These are phyloP conservation scores for Ceratocystis alfenasii DNA, from an alignment of 2,329 filamentous ascomycete species.

Conservation along the genomic window DNA sequence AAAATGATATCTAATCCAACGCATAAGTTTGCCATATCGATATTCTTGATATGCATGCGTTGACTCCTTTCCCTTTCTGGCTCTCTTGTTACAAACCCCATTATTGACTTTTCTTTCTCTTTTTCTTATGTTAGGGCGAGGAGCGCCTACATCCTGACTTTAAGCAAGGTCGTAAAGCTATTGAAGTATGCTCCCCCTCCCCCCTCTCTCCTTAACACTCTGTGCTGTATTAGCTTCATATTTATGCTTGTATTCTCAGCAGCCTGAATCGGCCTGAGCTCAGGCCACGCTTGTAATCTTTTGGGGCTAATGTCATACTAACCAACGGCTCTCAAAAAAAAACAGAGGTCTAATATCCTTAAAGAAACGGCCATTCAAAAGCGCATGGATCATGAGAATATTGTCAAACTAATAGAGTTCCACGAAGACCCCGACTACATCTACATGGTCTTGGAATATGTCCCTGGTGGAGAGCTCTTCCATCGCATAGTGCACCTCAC, in stretches of 20 bases:
- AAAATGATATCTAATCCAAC: background rate
- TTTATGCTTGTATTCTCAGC: background rate
- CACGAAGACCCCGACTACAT: conserved; percentile 91
- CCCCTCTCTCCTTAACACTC: conserved; percentile 7
- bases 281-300: background rate
- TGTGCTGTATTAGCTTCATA: conserved; percentile 22
- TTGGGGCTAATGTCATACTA: background rate
- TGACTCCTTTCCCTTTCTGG: background rate
- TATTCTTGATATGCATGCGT: background rate
- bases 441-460: conserved; percentile 91
- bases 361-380: conserved; percentile 99
- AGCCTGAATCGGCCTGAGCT: background rate
- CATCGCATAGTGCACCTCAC: conserved; percentile 97
- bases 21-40: background rate
- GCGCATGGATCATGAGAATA: conserved; percentile 89
- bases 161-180: conserved; percentile 86
- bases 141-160: conserved; percentile 92
- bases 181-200: conserved; percentile 63
- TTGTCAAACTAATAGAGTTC: conserved; percentile 87
- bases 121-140: conserved; percentile 53
- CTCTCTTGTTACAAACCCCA: background rate
- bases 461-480: conserved; percentile 90
- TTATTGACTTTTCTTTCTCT: conserved; percentile 24
- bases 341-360: conserved; percentile 84
- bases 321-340: background rate